A percentile compares a stretch with the other conserved stretches of the same genome.
These are phyloP conservation scores for Tanacetum coccineum DNA, from an alignment of 129 eudicot genomes.

Conservation along the genomic window DNA sequence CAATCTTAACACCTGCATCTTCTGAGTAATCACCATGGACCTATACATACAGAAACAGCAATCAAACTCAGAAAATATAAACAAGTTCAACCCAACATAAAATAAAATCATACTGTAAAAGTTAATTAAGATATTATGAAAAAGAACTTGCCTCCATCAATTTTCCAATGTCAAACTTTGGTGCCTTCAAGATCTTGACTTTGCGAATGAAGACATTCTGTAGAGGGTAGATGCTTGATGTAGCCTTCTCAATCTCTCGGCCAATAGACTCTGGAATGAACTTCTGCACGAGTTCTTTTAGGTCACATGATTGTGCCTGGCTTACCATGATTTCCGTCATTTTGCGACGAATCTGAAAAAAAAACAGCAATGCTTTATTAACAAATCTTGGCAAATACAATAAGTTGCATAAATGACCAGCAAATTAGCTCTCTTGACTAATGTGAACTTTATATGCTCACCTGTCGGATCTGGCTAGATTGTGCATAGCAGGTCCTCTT, in stretches of 20 bases:
- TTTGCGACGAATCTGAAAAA: constrained; percentile 66
- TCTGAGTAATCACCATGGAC: constrained; percentile 78
- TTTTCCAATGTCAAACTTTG: constrained; percentile 76
- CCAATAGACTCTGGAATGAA: constrained; percentile 80
- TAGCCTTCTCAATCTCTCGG: constrained; percentile 77
- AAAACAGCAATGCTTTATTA: neutral
- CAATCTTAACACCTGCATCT: constrained; percentile 67
- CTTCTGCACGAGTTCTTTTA: constrained; percentile 68
- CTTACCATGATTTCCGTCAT: constrained; percentile 79
- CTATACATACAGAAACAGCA: constrained; percentile 19
- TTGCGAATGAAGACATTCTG: constrained; percentile 77
- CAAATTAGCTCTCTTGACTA: neutral
- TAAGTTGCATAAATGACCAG: neutral
- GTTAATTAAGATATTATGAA: neutral
- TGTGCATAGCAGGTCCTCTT: constrained; percentile 84
- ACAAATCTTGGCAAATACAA: neutral
- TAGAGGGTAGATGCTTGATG: constrained; percentile 77
- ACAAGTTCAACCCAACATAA: neutral
- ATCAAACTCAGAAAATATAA: neutral
- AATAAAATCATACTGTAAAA: neutral
- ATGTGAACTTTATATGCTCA: neutral
- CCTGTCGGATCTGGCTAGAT: constrained; percentile 84
- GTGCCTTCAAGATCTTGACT: constrained; percentile 78
- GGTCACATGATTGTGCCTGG: constrained; percentile 75
- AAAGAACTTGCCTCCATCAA: constrained; percentile 62